Conservation (phyloP, 192 early-diverging fungal genomes). For the Backusella luteola region DNA sequence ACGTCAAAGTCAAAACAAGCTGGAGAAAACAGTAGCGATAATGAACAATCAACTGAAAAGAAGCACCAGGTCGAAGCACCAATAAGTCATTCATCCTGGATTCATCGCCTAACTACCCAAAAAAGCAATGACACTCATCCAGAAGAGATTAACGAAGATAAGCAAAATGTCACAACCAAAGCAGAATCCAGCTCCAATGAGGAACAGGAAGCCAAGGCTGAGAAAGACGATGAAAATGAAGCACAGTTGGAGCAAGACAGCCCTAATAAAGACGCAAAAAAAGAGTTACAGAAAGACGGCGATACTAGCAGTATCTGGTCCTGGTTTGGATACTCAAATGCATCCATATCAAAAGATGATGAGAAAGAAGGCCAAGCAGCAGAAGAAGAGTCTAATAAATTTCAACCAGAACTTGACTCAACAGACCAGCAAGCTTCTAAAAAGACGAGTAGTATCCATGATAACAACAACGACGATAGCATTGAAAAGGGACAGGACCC, state of each 20-base stretch:
- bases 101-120: background rate
- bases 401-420: background rate
- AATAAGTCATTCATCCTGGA: conserved; percentile 9
- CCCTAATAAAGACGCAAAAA: background rate
- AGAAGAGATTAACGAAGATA: background rate
- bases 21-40: background rate
- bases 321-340: conserved; percentile 7
- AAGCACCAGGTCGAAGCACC: background rate
- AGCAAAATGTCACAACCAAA: background rate
- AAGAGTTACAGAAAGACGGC: background rate
- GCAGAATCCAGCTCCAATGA: background rate
- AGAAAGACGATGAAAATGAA: background rate
- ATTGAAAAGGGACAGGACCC: background rate
- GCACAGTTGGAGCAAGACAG: background rate
- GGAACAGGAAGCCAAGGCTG: background rate
- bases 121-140: background rate
- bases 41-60: background rate
- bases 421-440: background rate
- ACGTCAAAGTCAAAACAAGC: background rate
- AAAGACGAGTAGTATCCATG: background rate
- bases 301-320: background rate
- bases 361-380: background rate
- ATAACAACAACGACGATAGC: background rate
- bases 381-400: background rate
- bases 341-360: background rate